Evolutionary conservation across 768 basidiomycete species (phyloP).

Genomic region (Tylopilus cervinicoccineus): DNA sequence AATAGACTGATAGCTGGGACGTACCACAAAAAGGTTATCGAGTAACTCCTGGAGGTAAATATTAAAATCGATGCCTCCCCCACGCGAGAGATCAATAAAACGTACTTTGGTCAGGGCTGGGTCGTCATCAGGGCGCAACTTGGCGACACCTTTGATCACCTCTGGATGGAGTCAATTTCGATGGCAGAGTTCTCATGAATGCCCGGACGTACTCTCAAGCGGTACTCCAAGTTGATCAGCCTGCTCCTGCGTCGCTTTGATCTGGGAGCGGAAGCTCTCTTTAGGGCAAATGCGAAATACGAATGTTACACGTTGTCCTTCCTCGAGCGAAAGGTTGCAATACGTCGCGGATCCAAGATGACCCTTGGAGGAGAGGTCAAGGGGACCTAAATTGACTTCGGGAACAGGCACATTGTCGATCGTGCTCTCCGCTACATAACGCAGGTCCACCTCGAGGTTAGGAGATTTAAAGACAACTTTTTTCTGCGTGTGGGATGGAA

Average conservation of each 20-base stretch:
- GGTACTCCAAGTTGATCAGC: constrained; percentile 45
- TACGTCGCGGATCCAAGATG: constrained; percentile 68
- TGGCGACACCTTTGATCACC: constrained; percentile 42
- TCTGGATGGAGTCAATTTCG: constrained; percentile 24
- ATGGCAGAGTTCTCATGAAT: neutral
- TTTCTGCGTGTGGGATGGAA: constrained; percentile 39
- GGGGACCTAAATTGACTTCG: constrained; percentile 48
- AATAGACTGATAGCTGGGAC: neutral
- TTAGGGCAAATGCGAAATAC: constrained; percentile 69
- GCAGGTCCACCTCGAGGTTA: constrained; percentile 63
- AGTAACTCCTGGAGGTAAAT: constrained; percentile 48
- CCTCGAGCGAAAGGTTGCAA: constrained; percentile 57
- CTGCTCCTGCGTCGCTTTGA: constrained; percentile 34
- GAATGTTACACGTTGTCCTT: constrained; percentile 91
- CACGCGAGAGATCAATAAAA: neutral
- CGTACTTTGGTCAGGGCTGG: constrained; percentile 65
- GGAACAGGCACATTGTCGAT: constrained; percentile 52
- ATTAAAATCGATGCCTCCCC: neutral
- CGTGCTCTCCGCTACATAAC: constrained; percentile 62
- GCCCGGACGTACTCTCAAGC: constrained; percentile 35
- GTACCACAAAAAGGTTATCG: constrained; percentile 51
- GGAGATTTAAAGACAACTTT: constrained; percentile 64
- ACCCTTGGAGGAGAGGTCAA: constrained; percentile 67
- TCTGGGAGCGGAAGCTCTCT: constrained; percentile 7
- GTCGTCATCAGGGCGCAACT: constrained; percentile 55